These are phyloP conservation scores for Fusarium haematococcum DNA, from an alignment of 2,329 filamentous ascomycete genomes.

Conservation along the genomic window DNA sequence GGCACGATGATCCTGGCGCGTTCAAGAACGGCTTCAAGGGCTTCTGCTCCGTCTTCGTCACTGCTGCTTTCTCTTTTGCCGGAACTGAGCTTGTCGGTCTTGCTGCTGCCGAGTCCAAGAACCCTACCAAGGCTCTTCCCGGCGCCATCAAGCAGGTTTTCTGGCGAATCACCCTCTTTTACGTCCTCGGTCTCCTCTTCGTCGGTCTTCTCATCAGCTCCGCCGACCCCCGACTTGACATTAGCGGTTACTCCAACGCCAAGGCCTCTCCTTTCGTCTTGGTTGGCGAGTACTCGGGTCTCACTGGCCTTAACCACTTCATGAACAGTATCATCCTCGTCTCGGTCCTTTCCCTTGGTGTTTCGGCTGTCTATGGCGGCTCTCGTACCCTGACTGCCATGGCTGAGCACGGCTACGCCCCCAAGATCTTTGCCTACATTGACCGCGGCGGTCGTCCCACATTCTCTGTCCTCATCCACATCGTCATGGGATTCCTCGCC, in stretches of 20 bases:
- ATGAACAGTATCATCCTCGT: slow-evolving; percentile 68
- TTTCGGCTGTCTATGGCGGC: slow-evolving; percentile 66
- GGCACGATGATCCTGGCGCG: slow-evolving; percentile 52
- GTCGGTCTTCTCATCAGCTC: slow-evolving; percentile 60
- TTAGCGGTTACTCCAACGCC: slow-evolving; percentile 40
- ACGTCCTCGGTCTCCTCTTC: slow-evolving; percentile 62
- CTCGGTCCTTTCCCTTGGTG: slow-evolving; percentile 66
- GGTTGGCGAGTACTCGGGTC: slow-evolving; percentile 61
- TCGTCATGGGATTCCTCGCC: slow-evolving; percentile 62
- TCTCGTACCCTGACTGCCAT: slow-evolving; percentile 67
- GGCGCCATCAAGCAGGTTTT: slow-evolving; percentile 82
- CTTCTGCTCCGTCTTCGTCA: slow-evolving; percentile 77
- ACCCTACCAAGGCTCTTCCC: slow-evolving; percentile 78
- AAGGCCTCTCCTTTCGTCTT: slow-evolving; percentile 64
- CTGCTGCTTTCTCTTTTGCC: slow-evolving; percentile 77
- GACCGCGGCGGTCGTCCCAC: slow-evolving; percentile 65
- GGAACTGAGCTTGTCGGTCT: slow-evolving; percentile 78
- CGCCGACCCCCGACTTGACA: slow-evolving; percentile 57
- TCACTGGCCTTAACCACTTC: slow-evolving; percentile 61
- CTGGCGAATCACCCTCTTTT: slow-evolving; percentile 64
- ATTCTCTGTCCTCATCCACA: slow-evolving; percentile 56
- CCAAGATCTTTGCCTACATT: slow-evolving; percentile 64
- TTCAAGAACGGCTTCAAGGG: slow-evolving; percentile 80
- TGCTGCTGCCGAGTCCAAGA: slow-evolving; percentile 75
- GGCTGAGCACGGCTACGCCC: slow-evolving; percentile 66